Base-by-base conservation (phyloP, 2,329 filamentous ascomycete species). In the Fusarium fracticaudum region DNA sequence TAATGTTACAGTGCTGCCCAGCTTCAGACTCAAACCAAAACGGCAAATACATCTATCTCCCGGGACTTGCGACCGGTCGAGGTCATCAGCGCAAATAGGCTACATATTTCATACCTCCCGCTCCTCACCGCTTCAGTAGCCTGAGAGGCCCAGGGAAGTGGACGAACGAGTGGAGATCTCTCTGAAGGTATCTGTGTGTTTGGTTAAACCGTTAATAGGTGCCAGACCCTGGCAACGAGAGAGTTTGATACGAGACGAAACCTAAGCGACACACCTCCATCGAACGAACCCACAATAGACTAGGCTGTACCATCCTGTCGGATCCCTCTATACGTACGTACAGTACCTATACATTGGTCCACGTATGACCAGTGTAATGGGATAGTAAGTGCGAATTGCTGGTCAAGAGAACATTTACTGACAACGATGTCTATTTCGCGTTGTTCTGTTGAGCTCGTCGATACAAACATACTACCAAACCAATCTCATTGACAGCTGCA, bases 271-370 rank as follows among this genome's bases (percentile, higher is more conserved):
- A 64, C 59, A 67, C 57, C 43, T 59, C 57, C 57, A 65, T 54
- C 55, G 43, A 69, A 54, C 55, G 51, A 69, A 58, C 44, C 71
- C 64, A 69, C 67, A 51, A 54, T 50, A 47, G 67, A 75, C 76
- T 72, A 73, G 76, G 75, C 67, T 68, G 75, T 73, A 78, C 76
- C 76, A 64, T 69, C 71, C 73, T 53, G 64, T 75, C 76, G 76
- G 76, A 77, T 78, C 60, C 61, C 64, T 61, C 43, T 59, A 55
- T 60, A 48, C 44, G 57, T 40, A 38, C 48, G 67, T 53, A 38
- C 41, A 41, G 26, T 54, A 66, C 63, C 63, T 66, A 24, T 48
- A 67, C 73, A 38, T 59, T 61, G 58, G 70, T 61, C 37, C 29
- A 7, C 22, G 17, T 33, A 57, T 44, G 18, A 17, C 24, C 35